Evolutionary conservation across 2,329 filamentous ascomycete species (phyloP).

Genomic region (Penicillium hordei): DNA sequence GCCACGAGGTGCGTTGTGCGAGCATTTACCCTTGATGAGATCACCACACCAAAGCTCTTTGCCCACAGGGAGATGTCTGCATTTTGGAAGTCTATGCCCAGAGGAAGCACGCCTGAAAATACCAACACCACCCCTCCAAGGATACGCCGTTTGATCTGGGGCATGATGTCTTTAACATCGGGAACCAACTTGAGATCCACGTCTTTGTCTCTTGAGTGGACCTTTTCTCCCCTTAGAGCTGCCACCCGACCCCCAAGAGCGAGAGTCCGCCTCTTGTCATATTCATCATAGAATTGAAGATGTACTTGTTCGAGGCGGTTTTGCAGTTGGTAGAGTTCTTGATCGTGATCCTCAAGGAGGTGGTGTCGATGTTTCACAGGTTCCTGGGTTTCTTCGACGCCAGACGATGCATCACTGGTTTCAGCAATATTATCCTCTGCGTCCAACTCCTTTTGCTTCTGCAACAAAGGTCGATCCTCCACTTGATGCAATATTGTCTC

Average conservation of each 20-base stretch:
- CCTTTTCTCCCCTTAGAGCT: conserved; percentile 52
- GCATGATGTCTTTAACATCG: conserved; percentile 82
- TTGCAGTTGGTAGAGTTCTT: conserved; percentile 75
- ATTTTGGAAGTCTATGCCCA: conserved; percentile 73
- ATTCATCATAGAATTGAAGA: conserved; percentile 76
- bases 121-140: conserved; percentile 76
- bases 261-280: conserved; percentile 58
- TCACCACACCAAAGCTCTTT: conserved; percentile 73
- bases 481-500: conserved; percentile 85
- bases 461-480: conserved; percentile 81
- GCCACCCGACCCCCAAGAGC: conserved; percentile 49
- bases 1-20: conserved; percentile 54
- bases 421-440: conserved; percentile 71
- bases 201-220: conserved; percentile 42
- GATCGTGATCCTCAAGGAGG: conserved; percentile 82
- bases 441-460: conserved; percentile 88
- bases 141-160: conserved; percentile 73
- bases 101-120: conserved; percentile 84
- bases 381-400: conserved; percentile 43
- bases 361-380: conserved; percentile 61
- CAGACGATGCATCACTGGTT: conserved; percentile 48
- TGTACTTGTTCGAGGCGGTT: conserved; percentile 75
- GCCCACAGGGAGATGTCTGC: conserved; percentile 89
- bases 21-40: conserved; percentile 47
- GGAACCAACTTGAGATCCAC: conserved; percentile 66